A percentile compares a stretch with the other conserved stretches of the same genome.
Conservation (phyloP, 1,284 basidiomycete genomes). For the Tilletia caries region DNA sequence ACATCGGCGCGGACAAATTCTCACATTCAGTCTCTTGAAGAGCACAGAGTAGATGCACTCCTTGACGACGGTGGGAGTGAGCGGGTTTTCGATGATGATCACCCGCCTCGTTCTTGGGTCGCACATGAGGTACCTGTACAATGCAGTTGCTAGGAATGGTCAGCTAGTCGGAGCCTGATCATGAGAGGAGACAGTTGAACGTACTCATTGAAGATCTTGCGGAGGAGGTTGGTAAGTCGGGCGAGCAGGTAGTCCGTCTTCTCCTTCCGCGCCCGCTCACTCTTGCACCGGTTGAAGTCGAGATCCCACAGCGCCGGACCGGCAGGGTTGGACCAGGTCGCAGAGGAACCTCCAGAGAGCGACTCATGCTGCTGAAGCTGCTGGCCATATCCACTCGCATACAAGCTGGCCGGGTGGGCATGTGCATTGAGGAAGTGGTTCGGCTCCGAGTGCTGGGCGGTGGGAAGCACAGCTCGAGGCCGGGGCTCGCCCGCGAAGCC, state of each 20-base stretch:
- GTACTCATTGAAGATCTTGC: slow-evolving; percentile 34
- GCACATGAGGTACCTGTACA: slow-evolving; percentile 74
- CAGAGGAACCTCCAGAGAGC: not conserved
- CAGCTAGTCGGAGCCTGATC: too few relatives aligned
- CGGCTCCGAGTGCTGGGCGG: not conserved
- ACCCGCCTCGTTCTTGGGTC: slow-evolving; percentile 92
- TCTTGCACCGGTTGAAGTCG: slow-evolving; percentile 29
- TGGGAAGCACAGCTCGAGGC: slow-evolving; percentile 27
- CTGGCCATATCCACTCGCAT: not conserved
- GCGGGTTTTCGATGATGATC: slow-evolving; percentile 82
- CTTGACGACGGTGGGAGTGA: slow-evolving; percentile 80
- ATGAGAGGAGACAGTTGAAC: slow-evolving; percentile 9
- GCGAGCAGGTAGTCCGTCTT: slow-evolving; percentile 31
- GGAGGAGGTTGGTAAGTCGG: slow-evolving; percentile 33
- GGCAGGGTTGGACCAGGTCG: not conserved
- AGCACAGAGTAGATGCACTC: slow-evolving; percentile 78
- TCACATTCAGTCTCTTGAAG: slow-evolving; percentile 80
- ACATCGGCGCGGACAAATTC: not conserved
- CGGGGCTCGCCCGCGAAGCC: slow-evolving; percentile 45
- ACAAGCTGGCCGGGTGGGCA: not conserved
- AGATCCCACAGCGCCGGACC: slow-evolving; percentile 35
- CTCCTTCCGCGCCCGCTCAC: slow-evolving; percentile 28
- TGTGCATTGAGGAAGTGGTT: not conserved
- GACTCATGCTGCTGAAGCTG: not conserved
- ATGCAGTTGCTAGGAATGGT: too few relatives aligned